Evolutionary conservation across 495 filamentous ascomycete genomes (phyloP), one percentile per base, ranked within the genome.

Genomic region (Aspergillus nidulans): DNA sequence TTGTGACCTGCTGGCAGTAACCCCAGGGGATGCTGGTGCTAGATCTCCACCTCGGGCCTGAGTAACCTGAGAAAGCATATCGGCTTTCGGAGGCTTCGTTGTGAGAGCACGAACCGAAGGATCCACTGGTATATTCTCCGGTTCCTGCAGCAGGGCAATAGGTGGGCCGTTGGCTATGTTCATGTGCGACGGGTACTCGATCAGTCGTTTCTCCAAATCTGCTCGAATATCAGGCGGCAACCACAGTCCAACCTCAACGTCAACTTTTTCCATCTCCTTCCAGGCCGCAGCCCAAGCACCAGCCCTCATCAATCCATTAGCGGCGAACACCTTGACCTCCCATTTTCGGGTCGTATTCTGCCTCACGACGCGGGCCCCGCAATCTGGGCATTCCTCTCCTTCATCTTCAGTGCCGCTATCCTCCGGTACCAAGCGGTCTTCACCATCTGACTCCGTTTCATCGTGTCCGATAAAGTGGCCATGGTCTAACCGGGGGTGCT

Each of bases 261-360:
- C 94, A 7, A 97, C 89, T 26, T 92, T 81, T 69, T 98, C 94
- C 94, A 98, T 98, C 66, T 97, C 92, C 51, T 80, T 85, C 94
- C 94, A 98, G 28, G 88, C 91, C 15, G 91, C 90, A 24, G 84
- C 84, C 94, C 94, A 98, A 0, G 94, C 92, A 3, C 90, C 91
- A 12, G 90, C 84, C 39, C 84, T 81, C 89, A 98, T 92, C 49
- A 97, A 73, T 0, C 94, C 94, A 68, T 97, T 98, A 3, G 89
- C 88, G 1, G 94, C 94, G 56, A 90, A 98, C 12, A 97, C 85
- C 61, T 88, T 88, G 58, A 98, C 77, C 47, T 92, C 84, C 81
- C 90, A 97, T 45, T 88, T 80, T 60, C 81, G 83, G 20, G 63
- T 69, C 2, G 56, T 60, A 46, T 71, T 66, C 16, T 72, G 75